phyloP scores from a whole-genome alignment of 169 alveolate genomes.

The Amoebophrya sp. region DNA sequence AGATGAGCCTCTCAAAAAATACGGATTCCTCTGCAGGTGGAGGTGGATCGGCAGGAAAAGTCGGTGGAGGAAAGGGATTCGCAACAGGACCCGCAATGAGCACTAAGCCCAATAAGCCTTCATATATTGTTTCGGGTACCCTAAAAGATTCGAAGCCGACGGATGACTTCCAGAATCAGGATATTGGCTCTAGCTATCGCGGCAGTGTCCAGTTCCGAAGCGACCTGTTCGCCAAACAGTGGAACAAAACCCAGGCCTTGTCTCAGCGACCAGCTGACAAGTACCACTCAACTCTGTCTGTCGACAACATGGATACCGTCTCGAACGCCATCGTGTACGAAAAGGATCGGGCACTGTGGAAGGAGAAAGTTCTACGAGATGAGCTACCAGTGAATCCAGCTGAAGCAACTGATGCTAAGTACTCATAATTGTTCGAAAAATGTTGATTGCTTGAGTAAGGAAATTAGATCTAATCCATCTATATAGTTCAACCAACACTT shows the following conservation, averaged over 20 bases:
- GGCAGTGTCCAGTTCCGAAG: background rate
- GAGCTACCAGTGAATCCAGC: no score
- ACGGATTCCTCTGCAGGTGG: no score
- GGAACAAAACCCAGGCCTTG: background rate
- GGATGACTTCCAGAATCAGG: constrained; percentile 12
- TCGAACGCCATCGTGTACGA: background rate
- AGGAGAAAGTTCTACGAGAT: no score
- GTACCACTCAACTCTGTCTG: background rate
- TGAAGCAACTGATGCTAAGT: background rate
- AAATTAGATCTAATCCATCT: no score
- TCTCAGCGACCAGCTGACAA: background rate
- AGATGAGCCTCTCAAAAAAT: no score
- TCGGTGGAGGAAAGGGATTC: no score
- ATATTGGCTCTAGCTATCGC: background rate
- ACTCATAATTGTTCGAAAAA: no score
- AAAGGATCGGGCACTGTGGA: background rate
- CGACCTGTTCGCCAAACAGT: background rate
- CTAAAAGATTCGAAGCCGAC: background rate
- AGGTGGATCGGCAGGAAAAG: no score
- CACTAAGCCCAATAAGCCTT: no score
- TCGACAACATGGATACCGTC: background rate
- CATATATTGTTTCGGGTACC: background rate
- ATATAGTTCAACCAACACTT: no score
- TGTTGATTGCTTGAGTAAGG: no score
- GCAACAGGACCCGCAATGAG: no score